A percentile compares a stretch with the other conserved stretches of the same genome.
phyloP scores from a whole-genome alignment of 2,329 filamentous ascomycete genomes.

The Gremmenia infestans region DNA sequence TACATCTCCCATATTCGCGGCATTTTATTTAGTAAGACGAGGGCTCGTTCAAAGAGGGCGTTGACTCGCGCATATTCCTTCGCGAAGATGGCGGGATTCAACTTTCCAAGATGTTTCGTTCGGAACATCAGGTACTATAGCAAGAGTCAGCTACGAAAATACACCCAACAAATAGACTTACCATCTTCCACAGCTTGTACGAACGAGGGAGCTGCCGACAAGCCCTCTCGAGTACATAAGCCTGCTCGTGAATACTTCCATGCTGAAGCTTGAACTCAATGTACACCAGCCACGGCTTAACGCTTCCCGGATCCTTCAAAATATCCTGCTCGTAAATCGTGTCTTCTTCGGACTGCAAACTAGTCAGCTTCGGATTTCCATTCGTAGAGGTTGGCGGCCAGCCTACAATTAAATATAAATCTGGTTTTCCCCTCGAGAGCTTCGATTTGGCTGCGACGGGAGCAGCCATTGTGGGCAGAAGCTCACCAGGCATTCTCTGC shows the following conservation, averaged over 20 bases:
- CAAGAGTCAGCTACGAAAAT: constrained; percentile 13
- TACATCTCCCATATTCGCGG: constrained; percentile 98
- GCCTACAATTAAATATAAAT: constrained; percentile 35
- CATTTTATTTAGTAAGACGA: constrained; percentile 98
- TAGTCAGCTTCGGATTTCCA: constrained; percentile 14
- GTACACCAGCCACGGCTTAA: constrained; percentile 94
- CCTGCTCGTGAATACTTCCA: constrained; percentile 80
- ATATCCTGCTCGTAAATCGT: constrained; percentile 96
- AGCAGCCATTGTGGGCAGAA: constrained; percentile 32
- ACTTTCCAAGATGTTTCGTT: constrained; percentile 71
- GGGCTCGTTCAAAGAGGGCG: constrained; percentile 82
- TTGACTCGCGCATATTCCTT: constrained; percentile 92
- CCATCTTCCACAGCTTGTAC: constrained; percentile 98
- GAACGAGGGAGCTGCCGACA: constrained; percentile 86
- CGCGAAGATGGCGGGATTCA: constrained; percentile 76
- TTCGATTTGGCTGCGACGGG: constrained; percentile 28
- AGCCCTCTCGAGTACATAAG: constrained; percentile 82
- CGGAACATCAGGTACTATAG: constrained; percentile 81
- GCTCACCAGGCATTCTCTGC: constrained; percentile 34
- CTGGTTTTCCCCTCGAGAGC: constrained; percentile 28
- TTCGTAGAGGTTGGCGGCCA: neutral
- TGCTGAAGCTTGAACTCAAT: constrained; percentile 86
- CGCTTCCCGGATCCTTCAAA: constrained; percentile 74
- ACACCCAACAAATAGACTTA: constrained; percentile 34
- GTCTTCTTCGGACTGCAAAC: constrained; percentile 72